Percentiles rank a stretch among this genome's conserved stretches.
Evolutionary conservation across 352 stramenopile species (phyloP).

Genomic region (Blastocystis hominis): DNA sequence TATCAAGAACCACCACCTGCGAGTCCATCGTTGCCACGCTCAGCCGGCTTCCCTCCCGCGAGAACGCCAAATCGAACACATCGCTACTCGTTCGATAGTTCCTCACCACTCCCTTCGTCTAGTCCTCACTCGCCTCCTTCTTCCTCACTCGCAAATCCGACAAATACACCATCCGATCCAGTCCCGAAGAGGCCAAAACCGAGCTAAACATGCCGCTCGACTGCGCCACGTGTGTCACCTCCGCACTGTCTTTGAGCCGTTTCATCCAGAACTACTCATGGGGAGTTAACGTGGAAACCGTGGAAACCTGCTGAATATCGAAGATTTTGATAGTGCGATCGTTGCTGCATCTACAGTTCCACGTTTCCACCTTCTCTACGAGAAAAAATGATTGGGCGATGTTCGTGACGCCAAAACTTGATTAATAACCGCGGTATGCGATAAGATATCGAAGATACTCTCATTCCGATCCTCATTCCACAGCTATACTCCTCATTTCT

Average conservation of each 20-base stretch:
- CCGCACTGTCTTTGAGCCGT: not conserved
- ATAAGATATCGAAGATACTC: not conserved
- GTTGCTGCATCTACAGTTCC: constrained; percentile 31
- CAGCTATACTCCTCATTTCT: not conserved
- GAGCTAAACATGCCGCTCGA: not conserved
- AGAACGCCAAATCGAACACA: constrained; percentile 51
- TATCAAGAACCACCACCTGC: constrained; percentile 15
- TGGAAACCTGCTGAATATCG: not conserved
- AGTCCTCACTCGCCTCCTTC: not conserved
- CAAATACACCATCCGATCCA: constrained; percentile 37
- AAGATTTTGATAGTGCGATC: constrained; percentile 48
- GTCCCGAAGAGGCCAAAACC: not conserved
- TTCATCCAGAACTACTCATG: not conserved
- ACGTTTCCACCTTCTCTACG: not conserved
- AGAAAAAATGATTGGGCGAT: not conserved
- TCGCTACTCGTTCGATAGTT: not conserved
- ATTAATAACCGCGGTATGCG: constrained; percentile 18
- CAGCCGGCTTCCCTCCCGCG: not conserved
- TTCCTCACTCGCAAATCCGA: constrained; percentile 11
- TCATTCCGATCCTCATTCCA: not conserved
- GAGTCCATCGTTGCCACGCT: not conserved
- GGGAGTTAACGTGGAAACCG: not conserved
- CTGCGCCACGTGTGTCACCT: constrained; percentile 25
- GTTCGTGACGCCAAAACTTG: not conserved
- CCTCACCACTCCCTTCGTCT: not conserved